A percentile compares a stretch with the other conserved stretches of the same genome.
Evolutionary conservation across 208 protist genomes (phyloP).

Genomic region (Strigomonas galati): DNA sequence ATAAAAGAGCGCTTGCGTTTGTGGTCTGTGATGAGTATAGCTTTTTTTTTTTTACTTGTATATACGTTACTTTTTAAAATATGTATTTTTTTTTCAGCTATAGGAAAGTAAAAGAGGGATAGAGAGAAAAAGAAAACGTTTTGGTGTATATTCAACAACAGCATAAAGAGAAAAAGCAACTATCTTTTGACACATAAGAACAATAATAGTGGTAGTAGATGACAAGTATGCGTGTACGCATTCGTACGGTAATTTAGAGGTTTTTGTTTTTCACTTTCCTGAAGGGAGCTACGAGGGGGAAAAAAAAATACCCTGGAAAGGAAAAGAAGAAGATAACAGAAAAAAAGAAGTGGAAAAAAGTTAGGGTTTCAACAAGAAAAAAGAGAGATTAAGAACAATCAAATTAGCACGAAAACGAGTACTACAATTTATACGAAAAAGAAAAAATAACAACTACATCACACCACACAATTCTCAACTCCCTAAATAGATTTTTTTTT

Average conservation of each 20-base stretch:
- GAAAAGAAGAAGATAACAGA: not conserved
- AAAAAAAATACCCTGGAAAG: constrained; percentile 2
- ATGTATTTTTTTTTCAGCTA: constrained; percentile 1
- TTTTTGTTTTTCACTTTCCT: no score
- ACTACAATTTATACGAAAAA: not conserved
- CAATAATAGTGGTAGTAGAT: no score
- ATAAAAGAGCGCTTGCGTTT: constrained; percentile 1
- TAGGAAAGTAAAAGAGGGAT: not conserved
- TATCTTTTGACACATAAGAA: constrained; percentile 1
- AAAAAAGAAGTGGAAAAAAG: not conserved
- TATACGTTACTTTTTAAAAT: not conserved
- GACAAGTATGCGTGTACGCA: no score
- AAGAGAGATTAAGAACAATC: not conserved
- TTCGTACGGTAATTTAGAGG: no score
- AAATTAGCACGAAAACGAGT: not conserved
- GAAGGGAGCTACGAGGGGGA: not conserved
- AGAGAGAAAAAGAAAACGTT: no score
- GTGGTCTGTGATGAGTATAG: no score
- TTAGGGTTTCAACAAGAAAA: not conserved
- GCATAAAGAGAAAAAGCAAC: not conserved
- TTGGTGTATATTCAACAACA: no score
- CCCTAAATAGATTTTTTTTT: not conserved
- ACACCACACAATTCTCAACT: not conserved
- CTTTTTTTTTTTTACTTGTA: no score
- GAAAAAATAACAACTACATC: not conserved